Evolutionary conservation across 2,329 filamentous ascomycete genomes (phyloP).

Genomic region (Neoascochyta sp.): DNA sequence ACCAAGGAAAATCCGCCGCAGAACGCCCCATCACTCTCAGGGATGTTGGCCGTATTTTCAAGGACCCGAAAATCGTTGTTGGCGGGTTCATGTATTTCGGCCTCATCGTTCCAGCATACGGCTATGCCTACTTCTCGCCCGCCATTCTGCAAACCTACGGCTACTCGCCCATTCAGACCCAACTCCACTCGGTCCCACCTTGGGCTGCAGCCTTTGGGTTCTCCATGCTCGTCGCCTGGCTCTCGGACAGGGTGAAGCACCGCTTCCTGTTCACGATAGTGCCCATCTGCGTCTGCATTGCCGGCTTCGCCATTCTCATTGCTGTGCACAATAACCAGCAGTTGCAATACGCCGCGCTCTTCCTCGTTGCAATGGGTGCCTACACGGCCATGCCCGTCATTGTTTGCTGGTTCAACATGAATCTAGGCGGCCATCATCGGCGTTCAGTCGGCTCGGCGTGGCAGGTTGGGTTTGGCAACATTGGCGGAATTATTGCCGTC

Average conservation of each 20-base stretch:
- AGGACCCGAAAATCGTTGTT: conserved; percentile 48
- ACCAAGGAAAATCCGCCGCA: conserved; percentile 47
- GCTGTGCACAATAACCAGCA: conserved; percentile 63
- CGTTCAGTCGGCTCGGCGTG: conserved; percentile 49
- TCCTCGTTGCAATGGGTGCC: conserved; percentile 73
- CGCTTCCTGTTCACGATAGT: conserved; percentile 70
- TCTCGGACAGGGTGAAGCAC: conserved; percentile 69
- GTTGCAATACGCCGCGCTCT: conserved; percentile 74
- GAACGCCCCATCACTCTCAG: conserved; percentile 43
- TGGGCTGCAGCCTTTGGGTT: conserved; percentile 75
- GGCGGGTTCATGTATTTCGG: conserved; percentile 54
- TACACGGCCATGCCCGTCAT: conserved; percentile 90
- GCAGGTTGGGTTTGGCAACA: conserved; percentile 51
- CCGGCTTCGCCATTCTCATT: conserved; percentile 73
- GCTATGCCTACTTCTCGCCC: conserved; percentile 48
- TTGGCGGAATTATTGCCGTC: conserved; percentile 52
- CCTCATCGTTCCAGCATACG: conserved; percentile 40
- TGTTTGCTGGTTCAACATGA: conserved; percentile 56
- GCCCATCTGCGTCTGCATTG: conserved; percentile 65
- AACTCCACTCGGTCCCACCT: conserved; percentile 54
- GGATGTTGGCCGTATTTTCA: conserved; percentile 47
- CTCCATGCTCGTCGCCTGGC: conserved; percentile 68
- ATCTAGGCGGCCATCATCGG: conserved; percentile 51
- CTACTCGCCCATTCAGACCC: conserved; percentile 53
- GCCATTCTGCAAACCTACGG: conserved; percentile 49